These are phyloP conservation scores for Candida tropicalis DNA, from an alignment of 1,139 yeast genomes.

Conservation along the genomic window DNA sequence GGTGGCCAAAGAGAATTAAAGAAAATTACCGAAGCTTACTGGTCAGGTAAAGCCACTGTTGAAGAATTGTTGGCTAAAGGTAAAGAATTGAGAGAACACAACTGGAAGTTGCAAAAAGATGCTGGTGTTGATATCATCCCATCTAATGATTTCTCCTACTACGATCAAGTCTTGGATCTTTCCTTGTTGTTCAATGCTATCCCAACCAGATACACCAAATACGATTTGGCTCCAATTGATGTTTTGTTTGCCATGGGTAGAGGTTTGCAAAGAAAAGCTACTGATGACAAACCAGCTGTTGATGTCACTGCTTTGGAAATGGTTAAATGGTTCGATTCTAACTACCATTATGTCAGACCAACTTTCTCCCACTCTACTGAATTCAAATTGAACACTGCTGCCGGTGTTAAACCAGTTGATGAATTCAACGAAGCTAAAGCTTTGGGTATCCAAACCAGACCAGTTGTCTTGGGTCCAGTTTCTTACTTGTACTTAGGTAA, in stretches of 20 bases:
- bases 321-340: constrained; percentile 99
- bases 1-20: constrained; percentile 99
- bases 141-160: constrained; percentile 96
- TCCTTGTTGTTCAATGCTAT: constrained; percentile 91
- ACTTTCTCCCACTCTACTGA: constrained; percentile 94
- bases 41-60: constrained; percentile 89
- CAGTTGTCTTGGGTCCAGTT: constrained; percentile 94
- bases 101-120: constrained; percentile 96
- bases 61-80: constrained; percentile 92
- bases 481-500: constrained; percentile 95
- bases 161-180: constrained; percentile 95
- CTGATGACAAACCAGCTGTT: constrained; percentile 83
- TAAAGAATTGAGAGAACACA: constrained; percentile 90
- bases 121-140: constrained; percentile 98
- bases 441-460: constrained; percentile 95
- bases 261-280: constrained; percentile 97
- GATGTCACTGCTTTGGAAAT: constrained; percentile 99
- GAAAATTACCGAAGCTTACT: constrained; percentile 98
- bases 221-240: constrained; percentile 85
- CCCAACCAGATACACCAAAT: constrained; percentile 96
- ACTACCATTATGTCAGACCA: constrained; percentile 99
- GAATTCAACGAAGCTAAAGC: constrained; percentile 98
- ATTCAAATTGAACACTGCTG: constrained; percentile 78
- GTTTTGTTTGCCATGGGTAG: constrained; percentile 99
- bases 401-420: constrained; percentile 92